A percentile compares a stretch with the other conserved stretches of the same genome.
Evolutionary conservation across 208 protist genomes (phyloP).

Genomic region (Dictyostelium gargantuum): DNA sequence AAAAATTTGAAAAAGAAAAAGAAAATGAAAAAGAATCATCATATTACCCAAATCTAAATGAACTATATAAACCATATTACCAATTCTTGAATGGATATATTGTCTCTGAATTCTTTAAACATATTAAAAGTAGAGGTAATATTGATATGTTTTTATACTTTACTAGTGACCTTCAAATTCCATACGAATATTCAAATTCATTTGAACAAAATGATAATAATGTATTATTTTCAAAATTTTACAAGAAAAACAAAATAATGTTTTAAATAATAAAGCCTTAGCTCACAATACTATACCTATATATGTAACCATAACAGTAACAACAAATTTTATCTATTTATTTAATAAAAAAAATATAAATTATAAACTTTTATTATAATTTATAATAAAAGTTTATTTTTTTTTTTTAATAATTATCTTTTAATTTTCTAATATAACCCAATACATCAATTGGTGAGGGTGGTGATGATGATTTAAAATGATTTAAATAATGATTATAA

Average conservation of each 20-base stretch:
- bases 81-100: no score
- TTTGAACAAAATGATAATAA: not conserved
- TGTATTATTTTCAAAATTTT: not conserved
- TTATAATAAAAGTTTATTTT: no score
- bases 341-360: no score
- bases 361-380: no score
- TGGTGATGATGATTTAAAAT: not conserved
- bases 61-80: not conserved
- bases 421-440: conserved; percentile 42
- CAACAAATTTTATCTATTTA: no score
- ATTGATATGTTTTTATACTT: not conserved
- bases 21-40: not conserved
- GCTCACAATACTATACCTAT: no score
- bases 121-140: not conserved
- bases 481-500: not conserved
- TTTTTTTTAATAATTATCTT: conserved; percentile 48
- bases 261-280: not conserved
- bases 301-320: no score
- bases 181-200: not conserved
- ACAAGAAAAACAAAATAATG: not conserved
- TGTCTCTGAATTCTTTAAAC: not conserved
- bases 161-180: no score
- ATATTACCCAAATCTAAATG: not conserved
- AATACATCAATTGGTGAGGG: not conserved
- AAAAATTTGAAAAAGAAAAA: no score